Conservation (phyloP, 2,329 filamentous ascomycete species). For the Zymoseptoria brevis region DNA sequence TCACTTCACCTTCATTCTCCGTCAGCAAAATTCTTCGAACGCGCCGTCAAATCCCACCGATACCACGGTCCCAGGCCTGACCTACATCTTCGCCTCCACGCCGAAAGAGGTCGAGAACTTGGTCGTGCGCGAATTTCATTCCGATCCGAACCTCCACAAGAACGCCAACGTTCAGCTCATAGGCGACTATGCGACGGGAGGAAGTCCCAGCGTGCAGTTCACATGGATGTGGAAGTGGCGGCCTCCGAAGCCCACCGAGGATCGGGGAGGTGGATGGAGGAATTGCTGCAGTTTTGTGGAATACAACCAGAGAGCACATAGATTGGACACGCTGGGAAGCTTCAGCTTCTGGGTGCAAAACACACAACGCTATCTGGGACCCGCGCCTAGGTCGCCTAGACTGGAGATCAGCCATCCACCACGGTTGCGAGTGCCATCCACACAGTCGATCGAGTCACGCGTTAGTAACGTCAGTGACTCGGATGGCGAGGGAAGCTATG, state of each 20-base stretch:
- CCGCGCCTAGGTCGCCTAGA: conserved; percentile 53
- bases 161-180: conserved; percentile 92
- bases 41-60: conserved; percentile 46
- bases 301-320: conserved; percentile 88
- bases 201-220: conserved; percentile 77
- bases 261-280: conserved; percentile 85
- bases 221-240: conserved; percentile 98
- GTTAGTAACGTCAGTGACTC: conserved; percentile 61
- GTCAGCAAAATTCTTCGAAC: conserved; percentile 33
- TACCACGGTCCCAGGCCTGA: conserved; percentile 77
- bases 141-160: conserved; percentile 94
- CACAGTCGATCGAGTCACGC: conserved; percentile 77
- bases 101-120: conserved; percentile 84
- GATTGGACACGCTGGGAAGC: conserved; percentile 76
- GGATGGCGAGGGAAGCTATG: conserved; percentile 44
- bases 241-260: conserved; percentile 72
- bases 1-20: conserved; percentile 81
- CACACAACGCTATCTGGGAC: conserved; percentile 31
- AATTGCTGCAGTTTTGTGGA: conserved; percentile 97
- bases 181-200: conserved; percentile 80
- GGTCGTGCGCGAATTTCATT: conserved; percentile 90
- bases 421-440: conserved; percentile 73
- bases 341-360: conserved; percentile 94
- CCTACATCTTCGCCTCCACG: conserved; percentile 83
- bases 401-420: conserved; percentile 47